These are phyloP conservation scores for Colletotrichum lentis DNA, from an alignment of 2,329 filamentous ascomycete genomes.

Conservation along the genomic window DNA sequence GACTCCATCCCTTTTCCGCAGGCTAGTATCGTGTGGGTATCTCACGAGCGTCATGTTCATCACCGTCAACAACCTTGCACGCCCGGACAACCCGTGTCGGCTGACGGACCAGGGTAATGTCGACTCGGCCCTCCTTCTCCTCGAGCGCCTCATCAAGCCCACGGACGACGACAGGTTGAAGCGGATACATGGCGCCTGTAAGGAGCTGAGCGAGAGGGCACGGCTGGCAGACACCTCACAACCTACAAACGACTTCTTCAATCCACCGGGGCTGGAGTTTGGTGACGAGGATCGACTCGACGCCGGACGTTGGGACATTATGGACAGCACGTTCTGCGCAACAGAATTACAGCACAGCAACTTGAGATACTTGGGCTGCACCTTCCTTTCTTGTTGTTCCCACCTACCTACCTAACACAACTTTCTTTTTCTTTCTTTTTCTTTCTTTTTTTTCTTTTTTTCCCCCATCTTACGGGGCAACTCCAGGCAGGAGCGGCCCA, in stretches of 20 bases:
- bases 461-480: too few species aligned
- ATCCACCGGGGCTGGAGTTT: slow-evolving; percentile 17
- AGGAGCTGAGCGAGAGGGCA: slow-evolving; percentile 26
- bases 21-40: slow-evolving; percentile 32
- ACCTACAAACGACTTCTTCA: not conserved
- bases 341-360: not conserved
- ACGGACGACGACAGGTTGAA: slow-evolving; percentile 20
- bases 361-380: too few species aligned
- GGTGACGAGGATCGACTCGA: slow-evolving; percentile 22
- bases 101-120: slow-evolving; percentile 30
- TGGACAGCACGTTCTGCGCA: not conserved
- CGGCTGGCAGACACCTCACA: not conserved
- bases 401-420: too few species aligned
- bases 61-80: slow-evolving; percentile 28
- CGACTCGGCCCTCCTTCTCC: slow-evolving; percentile 18
- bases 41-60: slow-evolving; percentile 34
- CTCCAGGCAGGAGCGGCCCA: too few species aligned
- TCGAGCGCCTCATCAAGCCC: slow-evolving; percentile 14
- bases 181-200: slow-evolving; percentile 21
- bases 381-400: too few species aligned
- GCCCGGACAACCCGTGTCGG: slow-evolving; percentile 1
- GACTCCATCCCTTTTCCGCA: not conserved
- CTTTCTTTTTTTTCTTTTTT: too few species aligned
- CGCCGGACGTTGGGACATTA: slow-evolving; percentile 13
- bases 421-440: too few species aligned